phyloP scores from a whole-genome alignment of 805 yeast species.

The Metschnikowia gelsemii region DNA sequence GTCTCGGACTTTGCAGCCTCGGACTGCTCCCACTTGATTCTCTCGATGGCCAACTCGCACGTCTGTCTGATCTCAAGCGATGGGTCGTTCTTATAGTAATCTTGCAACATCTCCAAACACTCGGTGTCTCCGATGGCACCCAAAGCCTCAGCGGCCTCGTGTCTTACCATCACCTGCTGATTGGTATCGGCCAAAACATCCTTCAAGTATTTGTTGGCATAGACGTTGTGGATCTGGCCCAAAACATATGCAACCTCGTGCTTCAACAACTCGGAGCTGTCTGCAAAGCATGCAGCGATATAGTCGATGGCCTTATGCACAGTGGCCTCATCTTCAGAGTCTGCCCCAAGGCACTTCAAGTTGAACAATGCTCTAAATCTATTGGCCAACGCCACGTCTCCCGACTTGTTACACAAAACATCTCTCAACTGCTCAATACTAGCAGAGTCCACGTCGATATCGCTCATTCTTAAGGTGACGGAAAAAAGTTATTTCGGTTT shows the following conservation, averaged over 20 bases:
- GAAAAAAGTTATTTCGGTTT: not conserved
- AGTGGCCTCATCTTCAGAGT: slow-evolving; percentile 49
- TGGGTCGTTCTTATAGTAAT: slow-evolving; percentile 72
- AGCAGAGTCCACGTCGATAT: slow-evolving; percentile 41
- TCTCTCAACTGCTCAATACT: slow-evolving; percentile 69
- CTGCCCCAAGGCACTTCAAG: slow-evolving; percentile 82
- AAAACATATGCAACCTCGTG: slow-evolving; percentile 97
- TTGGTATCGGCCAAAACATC: slow-evolving; percentile 60
- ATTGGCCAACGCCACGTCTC: slow-evolving; percentile 72
- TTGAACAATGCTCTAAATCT: slow-evolving; percentile 94
- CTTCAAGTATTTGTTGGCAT: slow-evolving; percentile 74
- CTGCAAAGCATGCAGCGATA: slow-evolving; percentile 80
- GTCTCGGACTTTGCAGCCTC: slow-evolving; percentile 63
- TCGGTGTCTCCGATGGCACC: slow-evolving; percentile 90
- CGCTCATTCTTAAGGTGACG: slow-evolving; percentile 24
- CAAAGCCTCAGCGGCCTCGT: slow-evolving; percentile 98
- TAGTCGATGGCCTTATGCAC: slow-evolving; percentile 74
- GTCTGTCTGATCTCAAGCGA: slow-evolving; percentile 90
- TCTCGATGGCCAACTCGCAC: slow-evolving; percentile 93
- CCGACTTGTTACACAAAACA: slow-evolving; percentile 60
- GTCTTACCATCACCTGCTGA: slow-evolving; percentile 96
- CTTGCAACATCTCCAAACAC: slow-evolving; percentile 63
- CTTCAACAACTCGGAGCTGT: slow-evolving; percentile 84
- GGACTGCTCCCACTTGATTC: slow-evolving; percentile 90
- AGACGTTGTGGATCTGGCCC: slow-evolving; percentile 87